Base-by-base conservation (phyloP, 2,329 filamentous ascomycete genomes). In the Colletotrichum sansevieriae region DNA sequence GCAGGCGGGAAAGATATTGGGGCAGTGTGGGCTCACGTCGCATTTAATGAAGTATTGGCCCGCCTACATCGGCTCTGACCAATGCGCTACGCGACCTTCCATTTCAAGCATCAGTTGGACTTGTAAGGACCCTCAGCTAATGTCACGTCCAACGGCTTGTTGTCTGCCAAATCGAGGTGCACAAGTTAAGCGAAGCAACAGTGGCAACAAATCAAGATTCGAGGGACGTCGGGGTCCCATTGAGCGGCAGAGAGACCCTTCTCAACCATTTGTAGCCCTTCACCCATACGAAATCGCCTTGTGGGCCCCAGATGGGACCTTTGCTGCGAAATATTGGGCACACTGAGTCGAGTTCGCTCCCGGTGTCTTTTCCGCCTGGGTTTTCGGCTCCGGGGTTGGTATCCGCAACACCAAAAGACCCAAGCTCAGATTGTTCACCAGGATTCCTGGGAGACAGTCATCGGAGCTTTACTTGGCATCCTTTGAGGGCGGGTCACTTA, bases 31-130 rank as follows among this genome's bases (percentile, higher is more conserved):
- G 13, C 18, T 66, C 43, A 11, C 49, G 65, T 55, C 18, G 29
- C 46, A 46, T 59, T 65, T 25, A 43, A 68, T 44, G 18, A 65
- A 68, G 46, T 22, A 7, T 41, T 43, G 15, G 41, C 25, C 25
- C 33, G 41, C 43, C 61, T 54, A 33, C n/a, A 60, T 44, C 20
- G 41, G 35, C 29, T 39, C 43, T 9, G 11, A 12, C 65, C 54
- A 60, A 60, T 65, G 55, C 49, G 29, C 47, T 25, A 44, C 46
- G 55, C 61, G 65, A 68, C 65, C 65, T 68, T 68, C 65, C 65
- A 58, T 18, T 65, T 65, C 65, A 68, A 68, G 65, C 65, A 60
- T 65, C 60, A 68, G 22, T 68, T 59, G 47, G 39, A 13, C 13
- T 37, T 15, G 47, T 56, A 59, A 52, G 55, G 46, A 55, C 41